Base-by-base conservation (phyloP, 257 asterid species). In the Avicennia marina region DNA sequence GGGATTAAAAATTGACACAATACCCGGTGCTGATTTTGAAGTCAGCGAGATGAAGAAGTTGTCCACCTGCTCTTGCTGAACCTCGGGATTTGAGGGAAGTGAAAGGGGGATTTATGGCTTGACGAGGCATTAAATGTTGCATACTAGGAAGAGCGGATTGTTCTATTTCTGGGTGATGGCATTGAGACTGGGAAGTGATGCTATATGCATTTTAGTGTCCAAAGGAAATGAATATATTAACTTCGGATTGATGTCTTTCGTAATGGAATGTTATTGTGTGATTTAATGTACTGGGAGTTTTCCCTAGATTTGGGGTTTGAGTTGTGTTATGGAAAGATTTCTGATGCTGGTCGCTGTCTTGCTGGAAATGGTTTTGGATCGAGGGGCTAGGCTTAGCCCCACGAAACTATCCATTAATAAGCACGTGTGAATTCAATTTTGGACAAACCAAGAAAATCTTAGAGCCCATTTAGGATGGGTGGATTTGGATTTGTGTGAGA, bases 1-100 rank as follows among this genome's bases (percentile, higher is more conserved):
- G 25, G 95, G 88, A 2, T 60, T 78, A 56, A 83, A 79, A 25
- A 78, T 83, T 18, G 90, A 83, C 38, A 49, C 67, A 1, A 47
- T 62, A 15, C 50, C 83, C 0, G 60, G 70, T 44, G 60, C 73
- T 15, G 83, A 86, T 75, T 73, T 76, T 52, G 94, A 83, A 72
- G 88, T 83, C 7, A 87, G 94, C 44, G 84, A 83, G 71, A 75
- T 87, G 63, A 86, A 83, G 88, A 83, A 86, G 45, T 13, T 72
- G 62, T 78, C 86, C 15, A 65, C 78, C 2, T 86, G 95, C 54
- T 86, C 95, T 62, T 83, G 95, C 71, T 85, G 65, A 78, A 29
- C n/a, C n/a, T n/a, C n/a, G n/a, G n/a, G n/a, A n/a, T n/a, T n/a
- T n/a, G n/a, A n/a, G n/a, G n/a, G n/a, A n/a, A n/a, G n/a, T n/a